Evolutionary conservation across 1,139 yeast species (phyloP), one percentile per base, ranked within the genome.

Genomic region (Scheffersomyces illinoinensis): DNA sequence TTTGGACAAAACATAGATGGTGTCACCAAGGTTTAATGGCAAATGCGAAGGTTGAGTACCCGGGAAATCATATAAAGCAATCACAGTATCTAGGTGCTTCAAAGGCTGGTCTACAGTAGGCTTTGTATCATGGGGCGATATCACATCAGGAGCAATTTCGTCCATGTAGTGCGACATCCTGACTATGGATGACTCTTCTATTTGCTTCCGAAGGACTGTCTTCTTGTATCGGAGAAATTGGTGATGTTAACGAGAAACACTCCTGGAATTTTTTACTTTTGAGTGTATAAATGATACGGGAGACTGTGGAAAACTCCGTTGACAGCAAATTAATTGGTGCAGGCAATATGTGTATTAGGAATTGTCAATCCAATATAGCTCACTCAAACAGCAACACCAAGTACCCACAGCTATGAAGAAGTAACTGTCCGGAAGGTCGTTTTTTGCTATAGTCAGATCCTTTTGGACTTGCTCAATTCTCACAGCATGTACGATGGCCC

Each of bases 31-130:
- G 57, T 71, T 75, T 33, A 85, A 68, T 8, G 83, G 82, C 48
- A 85, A 71, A 58, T 82, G 81, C 20, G 80, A 77, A 1, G 83
- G 76, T 53, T 79, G 80, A 3, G 82, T 76, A 3, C 83, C 83
- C 5, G 82, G 83, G 65, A 81, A 82, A 59, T 82, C 86, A 64
- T 83, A 82, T 7, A 83, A 72, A 7, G 85, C 87, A 33, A 82
- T 78, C 20, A 83, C 88, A 0, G 86, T 81, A 61, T 82, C 85
- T 17, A 84, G 66, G 60, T 77, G 82, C 56, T 70, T 76, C 52
- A 77, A 58, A 4, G 78, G 78, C 53, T 71, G 72, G 56, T 67
- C 70, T 24, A 61, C 57, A 18, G 53, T 54, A 17, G 58, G 54
- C 54, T 66, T 66, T 24, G 63, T 46, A 56, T 76, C 77, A 57